Evolutionary conservation across 2,329 filamentous ascomycete species (phyloP).

Genomic region (Magnaporthiopsis poae): DNA sequence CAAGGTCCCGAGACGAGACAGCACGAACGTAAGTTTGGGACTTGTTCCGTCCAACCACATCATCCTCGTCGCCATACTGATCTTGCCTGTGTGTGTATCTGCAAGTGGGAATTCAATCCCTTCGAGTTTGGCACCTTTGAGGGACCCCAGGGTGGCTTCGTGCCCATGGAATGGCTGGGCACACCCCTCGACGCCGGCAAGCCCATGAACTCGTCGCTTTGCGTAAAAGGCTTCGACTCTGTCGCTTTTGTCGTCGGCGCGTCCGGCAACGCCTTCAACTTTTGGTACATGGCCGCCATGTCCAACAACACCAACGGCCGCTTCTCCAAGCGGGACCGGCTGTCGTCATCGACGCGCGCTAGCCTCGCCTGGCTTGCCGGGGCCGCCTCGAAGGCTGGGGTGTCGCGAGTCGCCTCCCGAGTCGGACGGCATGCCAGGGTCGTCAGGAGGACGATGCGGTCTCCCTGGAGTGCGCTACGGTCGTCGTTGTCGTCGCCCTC

Average conservation of each 20-base stretch:
- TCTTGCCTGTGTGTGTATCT: background rate
- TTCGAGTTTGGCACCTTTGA: constrained; percentile 2
- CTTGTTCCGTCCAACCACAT: too few species aligned
- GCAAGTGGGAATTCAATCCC: background rate
- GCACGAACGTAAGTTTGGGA: background rate
- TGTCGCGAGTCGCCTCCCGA: background rate
- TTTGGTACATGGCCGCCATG: background rate
- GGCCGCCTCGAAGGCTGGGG: background rate
- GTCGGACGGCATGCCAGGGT: background rate
- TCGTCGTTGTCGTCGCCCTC: background rate
- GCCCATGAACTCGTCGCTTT: background rate
- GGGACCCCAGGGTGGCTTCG: background rate
- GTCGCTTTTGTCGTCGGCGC: background rate
- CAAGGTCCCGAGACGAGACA: background rate
- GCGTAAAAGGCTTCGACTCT: background rate
- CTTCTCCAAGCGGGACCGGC: background rate
- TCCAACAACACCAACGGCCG: background rate
- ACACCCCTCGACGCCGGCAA: background rate
- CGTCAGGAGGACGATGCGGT: background rate
- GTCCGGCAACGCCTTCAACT: background rate
- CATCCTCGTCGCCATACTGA: background rate
- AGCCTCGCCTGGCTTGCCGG: background rate
- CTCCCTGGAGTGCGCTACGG: background rate
- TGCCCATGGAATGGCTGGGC: background rate
- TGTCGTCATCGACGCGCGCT: background rate